Evolutionary conservation across 176 grass and related monocot species (phyloP).

Genomic region (Aegilops speltoides): DNA sequence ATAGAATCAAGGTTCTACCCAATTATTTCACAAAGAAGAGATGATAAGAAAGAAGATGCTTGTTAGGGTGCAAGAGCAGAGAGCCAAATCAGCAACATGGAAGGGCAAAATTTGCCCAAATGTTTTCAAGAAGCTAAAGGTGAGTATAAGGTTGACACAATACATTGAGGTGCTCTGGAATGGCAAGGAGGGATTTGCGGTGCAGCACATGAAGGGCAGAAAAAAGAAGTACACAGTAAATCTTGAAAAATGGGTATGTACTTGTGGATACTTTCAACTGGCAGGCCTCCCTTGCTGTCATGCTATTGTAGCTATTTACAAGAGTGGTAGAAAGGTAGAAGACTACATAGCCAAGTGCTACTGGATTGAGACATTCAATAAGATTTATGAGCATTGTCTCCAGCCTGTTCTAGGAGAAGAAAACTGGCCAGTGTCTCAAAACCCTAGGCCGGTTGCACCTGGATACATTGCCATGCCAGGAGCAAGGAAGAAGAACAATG

Average conservation of each 20-base stretch:
- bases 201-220: not conserved
- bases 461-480: too few species aligned
- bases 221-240: not conserved
- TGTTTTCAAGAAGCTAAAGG: not conserved
- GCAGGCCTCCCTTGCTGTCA: not conserved
- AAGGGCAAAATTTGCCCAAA: not conserved
- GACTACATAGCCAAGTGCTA: not conserved
- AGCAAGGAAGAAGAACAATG: too few species aligned
- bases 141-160: not conserved
- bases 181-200: not conserved
- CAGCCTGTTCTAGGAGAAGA: too few species aligned
- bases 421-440: too few species aligned
- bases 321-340: not conserved
- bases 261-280: not conserved
- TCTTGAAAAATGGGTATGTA: not conserved
- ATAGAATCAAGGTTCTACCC: too few species aligned
- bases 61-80: not conserved
- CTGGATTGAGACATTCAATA: not conserved
- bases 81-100: not conserved
- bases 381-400: not conserved
- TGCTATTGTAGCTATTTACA: not conserved
- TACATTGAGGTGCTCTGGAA: not conserved
- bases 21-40: too few species aligned
- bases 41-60: not conserved
- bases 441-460: too few species aligned